Base-by-base conservation (phyloP, 2,329 filamentous ascomycete species). In the Hypoxylon sp. region DNA sequence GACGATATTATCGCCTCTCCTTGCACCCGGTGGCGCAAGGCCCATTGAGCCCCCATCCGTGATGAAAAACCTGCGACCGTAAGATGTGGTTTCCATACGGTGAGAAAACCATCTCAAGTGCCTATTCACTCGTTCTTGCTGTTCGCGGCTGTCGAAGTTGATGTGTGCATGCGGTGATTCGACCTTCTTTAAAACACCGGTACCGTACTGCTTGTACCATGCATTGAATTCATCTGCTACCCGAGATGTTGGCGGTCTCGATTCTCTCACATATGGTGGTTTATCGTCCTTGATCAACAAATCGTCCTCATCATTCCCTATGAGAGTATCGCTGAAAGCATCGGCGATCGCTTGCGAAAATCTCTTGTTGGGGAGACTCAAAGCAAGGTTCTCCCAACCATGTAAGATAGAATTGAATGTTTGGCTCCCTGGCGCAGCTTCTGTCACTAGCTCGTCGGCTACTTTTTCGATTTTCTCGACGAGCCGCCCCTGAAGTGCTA, bases 31-130 rank as follows among this genome's bases (percentile, higher is more conserved):
- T 11, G 64, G 60, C 8, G 68, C 65, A 11, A 70, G 44, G 3
- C 68, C 68, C 61, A 70, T 70, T 13, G 68, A 70, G 1, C 65
- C 68, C 14, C 54, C 48, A n/a, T 55, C 58, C 2, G 65, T 68
- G n/a, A 50, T 60, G 46, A 68, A 70, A 14, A 68, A 62, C 33
- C 35, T 63, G 14, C 65, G 61, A 4, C 68, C 61, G 46, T 66
- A 70, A 17, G 52, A 70, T 17, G 48, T 54, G 13, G 52, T 52
- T 29, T 68, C 68, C 58, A 66, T 63, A 3, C 26, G 48, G 37
- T 59, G 65, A 44, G 44, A 46, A 46, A 60, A 70, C 29, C 35
- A 50, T 13, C 17, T 48, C 35, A 59, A 31, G 10, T 31, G 35
- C 39, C 9, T 24, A 13, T 31, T 5, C 14, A 5, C n/a, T 9